Percentiles rank a stretch among this genome's conserved stretches.
These are phyloP conservation scores for Alternaria burnsii DNA, from an alignment of 2,329 filamentous ascomycete genomes.

Conservation along the genomic window DNA sequence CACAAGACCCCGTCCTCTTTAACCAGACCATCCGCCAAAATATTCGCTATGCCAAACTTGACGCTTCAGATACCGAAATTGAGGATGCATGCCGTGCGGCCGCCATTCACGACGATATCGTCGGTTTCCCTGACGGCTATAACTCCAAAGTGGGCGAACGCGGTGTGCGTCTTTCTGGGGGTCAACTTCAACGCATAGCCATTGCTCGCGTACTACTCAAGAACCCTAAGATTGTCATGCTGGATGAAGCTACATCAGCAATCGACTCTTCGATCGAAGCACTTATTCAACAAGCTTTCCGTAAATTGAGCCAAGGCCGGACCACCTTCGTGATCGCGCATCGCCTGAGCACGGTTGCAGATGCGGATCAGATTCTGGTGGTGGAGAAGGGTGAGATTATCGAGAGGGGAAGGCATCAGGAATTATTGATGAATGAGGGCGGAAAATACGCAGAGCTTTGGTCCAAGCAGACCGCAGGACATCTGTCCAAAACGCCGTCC, in stretches of 20 bases:
- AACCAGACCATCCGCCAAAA: slow-evolving; percentile 72
- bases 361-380: slow-evolving; percentile 85
- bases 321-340: slow-evolving; percentile 78
- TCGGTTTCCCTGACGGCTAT: slow-evolving; percentile 61
- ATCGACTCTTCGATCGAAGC: slow-evolving; percentile 79
- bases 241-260: slow-evolving; percentile 88
- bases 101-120: slow-evolving; percentile 71
- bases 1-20: slow-evolving; percentile 71
- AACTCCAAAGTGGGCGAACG: slow-evolving; percentile 53
- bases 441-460: slow-evolving; percentile 87
- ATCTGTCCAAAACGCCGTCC: slow-evolving; percentile 30
- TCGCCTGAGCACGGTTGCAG: slow-evolving; percentile 83
- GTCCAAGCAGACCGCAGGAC: slow-evolving; percentile 74
- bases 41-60: slow-evolving; percentile 67
- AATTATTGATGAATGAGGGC: slow-evolving; percentile 70
- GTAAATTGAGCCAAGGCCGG: slow-evolving; percentile 65
- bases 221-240: slow-evolving; percentile 79
- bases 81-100: slow-evolving; percentile 68
- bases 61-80: slow-evolving; percentile 69
- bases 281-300: slow-evolving; percentile 70
- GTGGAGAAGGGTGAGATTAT: slow-evolving; percentile 78
- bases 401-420: slow-evolving; percentile 80
- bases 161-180: slow-evolving; percentile 65
- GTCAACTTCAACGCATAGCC: slow-evolving; percentile 71
- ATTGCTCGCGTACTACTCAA: slow-evolving; percentile 81